Evolutionary conservation across 2,329 filamentous ascomycete species (phyloP).

Genomic region (Dactylellina cionopaga): DNA sequence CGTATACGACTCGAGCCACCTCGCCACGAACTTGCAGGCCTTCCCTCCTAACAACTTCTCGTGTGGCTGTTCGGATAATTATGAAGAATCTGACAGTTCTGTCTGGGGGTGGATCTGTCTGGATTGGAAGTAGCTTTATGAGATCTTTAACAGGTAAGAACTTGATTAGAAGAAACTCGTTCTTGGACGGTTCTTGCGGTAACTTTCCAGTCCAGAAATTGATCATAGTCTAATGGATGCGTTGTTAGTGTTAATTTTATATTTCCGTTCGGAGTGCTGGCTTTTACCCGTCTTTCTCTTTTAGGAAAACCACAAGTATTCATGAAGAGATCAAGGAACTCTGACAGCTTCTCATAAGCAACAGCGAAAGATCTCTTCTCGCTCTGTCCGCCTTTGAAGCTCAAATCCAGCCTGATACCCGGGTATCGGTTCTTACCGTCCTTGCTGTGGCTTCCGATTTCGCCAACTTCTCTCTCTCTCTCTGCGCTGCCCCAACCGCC

Average conservation of each 20-base stretch:
- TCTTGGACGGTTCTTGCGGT: constrained; percentile 42
- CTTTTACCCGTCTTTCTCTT: constrained; percentile 49
- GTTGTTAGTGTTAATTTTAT: constrained; percentile 37
- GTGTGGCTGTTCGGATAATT: constrained; percentile 53
- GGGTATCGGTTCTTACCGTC: constrained; percentile 47
- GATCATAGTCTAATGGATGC: constrained; percentile 41
- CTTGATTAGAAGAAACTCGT: constrained; percentile 54
- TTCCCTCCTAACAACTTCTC: constrained; percentile 42
- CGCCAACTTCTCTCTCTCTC: no score
- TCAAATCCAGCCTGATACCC: constrained; percentile 50
- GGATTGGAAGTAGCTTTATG: constrained; percentile 53
- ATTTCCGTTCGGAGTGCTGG: not conserved
- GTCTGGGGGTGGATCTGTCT: constrained; percentile 53
- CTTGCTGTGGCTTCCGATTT: constrained; percentile 43
- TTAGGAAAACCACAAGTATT: constrained; percentile 54
- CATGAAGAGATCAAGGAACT: constrained; percentile 54
- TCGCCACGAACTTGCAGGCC: constrained; percentile 48
- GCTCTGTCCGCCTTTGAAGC: constrained; percentile 52
- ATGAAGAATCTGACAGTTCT: constrained; percentile 54
- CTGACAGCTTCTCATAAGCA: constrained; percentile 50
- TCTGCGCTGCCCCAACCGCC: constrained; percentile 49
- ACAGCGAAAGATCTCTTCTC: constrained; percentile 54
- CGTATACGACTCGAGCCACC: constrained; percentile 50
- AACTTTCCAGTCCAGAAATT: constrained; percentile 54
- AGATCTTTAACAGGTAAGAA: constrained; percentile 54